phyloP scores from a whole-genome alignment of 2,329 filamentous ascomycete genomes.

The Claviceps purpurea region DNA sequence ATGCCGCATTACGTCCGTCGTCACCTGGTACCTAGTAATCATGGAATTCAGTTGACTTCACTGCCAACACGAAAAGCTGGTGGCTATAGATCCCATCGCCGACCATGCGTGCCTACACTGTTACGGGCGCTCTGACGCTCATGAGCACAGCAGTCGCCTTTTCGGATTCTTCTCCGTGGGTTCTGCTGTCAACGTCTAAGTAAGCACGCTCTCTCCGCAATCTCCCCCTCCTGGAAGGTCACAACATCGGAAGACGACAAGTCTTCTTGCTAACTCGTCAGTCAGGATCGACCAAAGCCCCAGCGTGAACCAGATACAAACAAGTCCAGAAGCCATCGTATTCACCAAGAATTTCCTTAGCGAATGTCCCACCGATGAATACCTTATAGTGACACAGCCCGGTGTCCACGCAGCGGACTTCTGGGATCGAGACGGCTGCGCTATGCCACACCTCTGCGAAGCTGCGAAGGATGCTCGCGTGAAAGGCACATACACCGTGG shows the following conservation, averaged over 20 bases:
- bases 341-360: slow-evolving; percentile 40
- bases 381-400: slow-evolving; percentile 67
- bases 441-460: slow-evolving; percentile 39
- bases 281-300: slow-evolving; percentile 21
- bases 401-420: slow-evolving; percentile 61
- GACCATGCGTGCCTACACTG: slow-evolving; percentile 41
- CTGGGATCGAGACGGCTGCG: slow-evolving; percentile 30
- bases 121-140: slow-evolving; percentile 38
- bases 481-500: slow-evolving; percentile 31
- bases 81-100: slow-evolving; percentile 3
- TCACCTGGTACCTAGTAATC: neutral
- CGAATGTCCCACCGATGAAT: slow-evolving; percentile 59
- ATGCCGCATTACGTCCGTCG: neutral
- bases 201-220: slow-evolving; percentile 32
- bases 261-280: slow-evolving; percentile 3
- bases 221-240: neutral
- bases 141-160: slow-evolving; percentile 56
- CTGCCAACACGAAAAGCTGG: slow-evolving; percentile 10
- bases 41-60: slow-evolving; percentile 13
- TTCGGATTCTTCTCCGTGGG: slow-evolving; percentile 75
- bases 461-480: slow-evolving; percentile 23
- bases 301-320: slow-evolving; percentile 33
- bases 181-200: slow-evolving; percentile 75
- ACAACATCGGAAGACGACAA: neutral
- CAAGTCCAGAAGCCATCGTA: slow-evolving; percentile 28